These are phyloP conservation scores for Mitragyna speciosa DNA, from an alignment of 257 asterid species.

Conservation along the genomic window DNA sequence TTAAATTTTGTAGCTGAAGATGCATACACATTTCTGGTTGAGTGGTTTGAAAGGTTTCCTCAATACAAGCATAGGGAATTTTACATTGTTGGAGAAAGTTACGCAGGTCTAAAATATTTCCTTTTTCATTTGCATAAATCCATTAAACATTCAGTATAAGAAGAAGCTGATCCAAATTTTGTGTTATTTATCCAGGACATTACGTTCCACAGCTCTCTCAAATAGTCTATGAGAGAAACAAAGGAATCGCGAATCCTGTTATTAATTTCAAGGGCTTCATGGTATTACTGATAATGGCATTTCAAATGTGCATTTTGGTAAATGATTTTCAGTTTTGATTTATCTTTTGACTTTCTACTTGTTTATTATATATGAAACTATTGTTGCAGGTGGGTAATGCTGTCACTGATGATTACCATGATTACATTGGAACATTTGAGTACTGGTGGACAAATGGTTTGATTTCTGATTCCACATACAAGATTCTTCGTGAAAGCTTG, in stretches of 20 bases:
- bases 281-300: slow-evolving; percentile 42
- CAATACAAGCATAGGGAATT: slow-evolving; percentile 88
- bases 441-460: slow-evolving; percentile 99
- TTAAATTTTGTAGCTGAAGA: slow-evolving; percentile 72
- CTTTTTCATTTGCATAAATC: neutral
- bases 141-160: neutral
- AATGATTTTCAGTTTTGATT: neutral
- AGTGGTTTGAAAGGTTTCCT: slow-evolving; percentile 98
- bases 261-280: slow-evolving; percentile 88
- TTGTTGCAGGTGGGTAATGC: slow-evolving; percentile 91
- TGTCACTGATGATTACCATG: slow-evolving; percentile 86
- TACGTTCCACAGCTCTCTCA: slow-evolving; percentile 94
- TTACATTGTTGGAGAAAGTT: slow-evolving; percentile 95
- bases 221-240: slow-evolving; percentile 59
- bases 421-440: slow-evolving; percentile 86
- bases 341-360: slow-evolving; percentile 12
- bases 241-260: slow-evolving; percentile 69
- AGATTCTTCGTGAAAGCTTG: slow-evolving; percentile 52
- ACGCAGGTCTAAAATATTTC: slow-evolving; percentile 57
- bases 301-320: slow-evolving; percentile 5
- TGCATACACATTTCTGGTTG: slow-evolving; percentile 65
- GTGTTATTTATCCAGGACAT: slow-evolving; percentile 60
- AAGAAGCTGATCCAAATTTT: slow-evolving; percentile 12
- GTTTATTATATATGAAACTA: slow-evolving; percentile 3
- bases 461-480: slow-evolving; percentile 89